These are phyloP conservation scores for Cymodocea nodosa DNA, from an alignment of 116 monocot genomes.

Conservation along the genomic window DNA sequence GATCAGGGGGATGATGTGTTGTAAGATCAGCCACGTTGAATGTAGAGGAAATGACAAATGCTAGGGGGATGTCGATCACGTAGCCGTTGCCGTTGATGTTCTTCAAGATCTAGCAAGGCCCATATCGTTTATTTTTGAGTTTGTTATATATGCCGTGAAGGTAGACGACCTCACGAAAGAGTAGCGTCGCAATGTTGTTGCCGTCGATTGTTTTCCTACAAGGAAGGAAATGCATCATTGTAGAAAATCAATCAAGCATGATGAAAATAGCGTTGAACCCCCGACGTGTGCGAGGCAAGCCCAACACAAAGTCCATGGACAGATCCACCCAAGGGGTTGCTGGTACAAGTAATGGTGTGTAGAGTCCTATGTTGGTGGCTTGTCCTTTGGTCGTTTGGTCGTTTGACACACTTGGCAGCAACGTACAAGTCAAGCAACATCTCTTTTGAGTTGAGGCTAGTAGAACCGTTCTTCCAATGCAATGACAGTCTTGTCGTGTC, in stretches of 20 bases:
- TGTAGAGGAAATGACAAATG: not conserved
- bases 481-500: conserved; percentile 3
- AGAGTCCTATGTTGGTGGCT: conserved; percentile 2
- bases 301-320: not conserved
- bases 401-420: not conserved
- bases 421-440: not conserved
- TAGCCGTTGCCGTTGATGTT: conserved; percentile 5
- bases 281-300: no score
- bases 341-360: conserved; percentile 2
- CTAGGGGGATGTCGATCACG: not conserved
- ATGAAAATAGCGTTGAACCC: no score
- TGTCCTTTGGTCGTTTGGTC: conserved; percentile 3
- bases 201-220: no score
- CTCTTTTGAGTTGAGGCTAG: conserved; percentile 3
- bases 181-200: no score
- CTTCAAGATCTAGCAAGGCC: not conserved
- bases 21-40: not conserved
- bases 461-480: not conserved
- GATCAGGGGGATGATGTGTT: no score
- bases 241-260: no score
- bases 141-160: not conserved
- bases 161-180: no score
- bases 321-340: not conserved
- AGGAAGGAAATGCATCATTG: no score
- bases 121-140: not conserved